phyloP scores from a whole-genome alignment of 2,329 filamentous ascomycete species.

The Bimuria novae-zelandiae region DNA sequence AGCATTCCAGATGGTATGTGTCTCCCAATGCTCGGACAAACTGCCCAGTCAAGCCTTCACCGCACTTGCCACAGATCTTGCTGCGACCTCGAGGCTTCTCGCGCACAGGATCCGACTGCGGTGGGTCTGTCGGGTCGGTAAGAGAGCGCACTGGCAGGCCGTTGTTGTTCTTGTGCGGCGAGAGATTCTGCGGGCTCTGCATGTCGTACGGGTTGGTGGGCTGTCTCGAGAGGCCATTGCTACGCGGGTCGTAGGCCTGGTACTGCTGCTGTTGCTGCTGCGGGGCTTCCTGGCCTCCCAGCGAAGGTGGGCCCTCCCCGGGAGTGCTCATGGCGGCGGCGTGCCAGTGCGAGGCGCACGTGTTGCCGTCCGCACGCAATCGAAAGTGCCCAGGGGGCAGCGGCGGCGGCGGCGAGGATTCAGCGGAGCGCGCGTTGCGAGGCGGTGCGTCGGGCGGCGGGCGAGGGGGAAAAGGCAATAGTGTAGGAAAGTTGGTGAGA shows the following conservation, averaged over 20 bases:
- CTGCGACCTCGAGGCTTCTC: slow-evolving; percentile 40
- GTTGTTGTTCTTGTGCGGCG: slow-evolving; percentile 26
- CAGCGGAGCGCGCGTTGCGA: background rate
- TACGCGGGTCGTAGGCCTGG: slow-evolving; percentile 34
- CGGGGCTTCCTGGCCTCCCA: slow-evolving; percentile 36
- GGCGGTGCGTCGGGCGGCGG: slow-evolving; percentile 1
- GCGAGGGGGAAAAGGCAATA: too few species aligned
- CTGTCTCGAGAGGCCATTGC: slow-evolving; percentile 37
- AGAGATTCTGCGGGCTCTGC: slow-evolving; percentile 27
- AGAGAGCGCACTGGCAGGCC: slow-evolving; percentile 31
- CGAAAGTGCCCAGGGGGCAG: too few species aligned
- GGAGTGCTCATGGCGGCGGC: slow-evolving; percentile 39
- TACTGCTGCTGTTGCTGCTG: slow-evolving; percentile 21
- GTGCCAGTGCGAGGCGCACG: slow-evolving; percentile 28
- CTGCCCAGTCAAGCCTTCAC: slow-evolving; percentile 85
- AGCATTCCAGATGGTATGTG: slow-evolving; percentile 96
- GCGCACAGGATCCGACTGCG: slow-evolving; percentile 21
- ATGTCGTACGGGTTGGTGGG: slow-evolving; percentile 36
- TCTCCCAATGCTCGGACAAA: slow-evolving; percentile 93
- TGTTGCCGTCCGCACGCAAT: slow-evolving; percentile 7
- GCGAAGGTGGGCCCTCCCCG: slow-evolving; percentile 41
- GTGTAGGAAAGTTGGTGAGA: background rate
- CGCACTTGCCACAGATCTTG: slow-evolving; percentile 77
- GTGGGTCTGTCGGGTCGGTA: slow-evolving; percentile 33
- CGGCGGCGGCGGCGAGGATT: slow-evolving; percentile 14